Evolutionary conservation across 2,329 filamentous ascomycete genomes (phyloP), one percentile per base, ranked within the genome.

Genomic region (Fusarium anthophilum): DNA sequence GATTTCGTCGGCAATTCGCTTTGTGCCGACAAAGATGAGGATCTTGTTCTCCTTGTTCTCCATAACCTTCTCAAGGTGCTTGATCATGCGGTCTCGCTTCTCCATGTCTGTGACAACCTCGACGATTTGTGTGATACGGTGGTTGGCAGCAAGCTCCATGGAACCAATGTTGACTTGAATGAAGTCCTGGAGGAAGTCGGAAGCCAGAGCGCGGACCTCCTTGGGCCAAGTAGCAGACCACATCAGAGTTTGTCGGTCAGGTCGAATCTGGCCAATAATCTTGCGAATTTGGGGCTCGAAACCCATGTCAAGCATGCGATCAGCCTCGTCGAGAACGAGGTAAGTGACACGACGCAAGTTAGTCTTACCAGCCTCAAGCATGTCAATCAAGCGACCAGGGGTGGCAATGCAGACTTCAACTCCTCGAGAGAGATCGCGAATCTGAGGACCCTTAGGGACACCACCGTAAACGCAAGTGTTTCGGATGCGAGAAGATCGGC

Each of bases 301-400:
- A 91, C 96, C 96, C 96, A 99, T 99, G 87, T 99, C 96, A 83
- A 99, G 89, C 96, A 99, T 99, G 81, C 96, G 96, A 86, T 99
- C 96, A 83, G 96, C 96, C 88, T 99, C 96, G 80, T 99, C 96
- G 74, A 99, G 95, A 77, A 98, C 96, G 66, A 99, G 89, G 87
- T 99, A 99, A 64, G 96, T 99, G 72, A 98, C 95, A 83, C 96
- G 95, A 77, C 96, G 96, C 74, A 99, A 91, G 87, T 99, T 98
- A 79, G 96, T 99, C 89, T 97, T 97, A 84, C 95, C 96, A 77
- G 94, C 94, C 86, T 98, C 96, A 38, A 99, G 91, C 94, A 98
- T 98, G 80, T 99, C 96, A 80, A 99, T 98, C 80, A 99, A 88
- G 89, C 96, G 96, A 81, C 96, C 96, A 35, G 96, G 96, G 24